phyloP scores from a whole-genome alignment of 2,329 filamentous ascomycete species.

The Colletotrichum liaoningense region DNA sequence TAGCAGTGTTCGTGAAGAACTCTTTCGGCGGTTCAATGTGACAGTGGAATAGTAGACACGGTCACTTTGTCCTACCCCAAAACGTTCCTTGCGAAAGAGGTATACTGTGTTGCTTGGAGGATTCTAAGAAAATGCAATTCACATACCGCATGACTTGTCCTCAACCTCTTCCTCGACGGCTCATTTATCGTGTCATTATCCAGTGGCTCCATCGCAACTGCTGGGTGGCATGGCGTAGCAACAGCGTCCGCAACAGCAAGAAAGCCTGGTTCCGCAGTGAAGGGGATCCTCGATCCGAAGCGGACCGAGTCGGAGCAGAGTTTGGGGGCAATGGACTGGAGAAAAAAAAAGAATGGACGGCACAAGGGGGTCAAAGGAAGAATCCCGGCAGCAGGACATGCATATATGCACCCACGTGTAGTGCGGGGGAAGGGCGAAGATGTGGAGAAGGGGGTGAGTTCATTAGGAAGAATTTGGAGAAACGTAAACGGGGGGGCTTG shows the following conservation, averaged over 20 bases:
- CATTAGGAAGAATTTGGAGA: slow-evolving; percentile 24
- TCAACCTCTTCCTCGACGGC: slow-evolving; percentile 51
- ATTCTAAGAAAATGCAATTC: slow-evolving; percentile 35
- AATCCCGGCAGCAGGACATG: slow-evolving; percentile 28
- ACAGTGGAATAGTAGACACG: background rate
- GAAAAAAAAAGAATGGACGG: slow-evolving; percentile 32
- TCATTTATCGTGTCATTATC: slow-evolving; percentile 43
- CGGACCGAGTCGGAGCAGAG: slow-evolving; percentile 43
- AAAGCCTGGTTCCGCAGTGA: slow-evolving; percentile 14
- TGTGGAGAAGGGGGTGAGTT: slow-evolving; percentile 24
- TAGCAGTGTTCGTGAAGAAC: background rate
- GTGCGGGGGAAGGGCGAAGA: slow-evolving; percentile 20
- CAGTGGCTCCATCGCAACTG: slow-evolving; percentile 36
- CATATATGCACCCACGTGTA: slow-evolving; percentile 33
- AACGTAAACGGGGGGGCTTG: background rate
- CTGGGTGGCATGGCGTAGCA: slow-evolving; percentile 21
- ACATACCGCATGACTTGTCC: slow-evolving; percentile 54
- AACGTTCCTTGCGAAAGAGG: background rate
- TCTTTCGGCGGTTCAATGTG: background rate
- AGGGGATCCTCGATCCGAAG: slow-evolving; percentile 41
- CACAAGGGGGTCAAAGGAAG: slow-evolving; percentile 21
- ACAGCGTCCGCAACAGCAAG: background rate
- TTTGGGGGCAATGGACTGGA: slow-evolving; percentile 5
- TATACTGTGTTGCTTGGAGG: background rate
- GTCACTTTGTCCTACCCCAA: background rate